Base-by-base conservation (phyloP, 1,284 basidiomycete species). In the Xanthoconium separans region DNA sequence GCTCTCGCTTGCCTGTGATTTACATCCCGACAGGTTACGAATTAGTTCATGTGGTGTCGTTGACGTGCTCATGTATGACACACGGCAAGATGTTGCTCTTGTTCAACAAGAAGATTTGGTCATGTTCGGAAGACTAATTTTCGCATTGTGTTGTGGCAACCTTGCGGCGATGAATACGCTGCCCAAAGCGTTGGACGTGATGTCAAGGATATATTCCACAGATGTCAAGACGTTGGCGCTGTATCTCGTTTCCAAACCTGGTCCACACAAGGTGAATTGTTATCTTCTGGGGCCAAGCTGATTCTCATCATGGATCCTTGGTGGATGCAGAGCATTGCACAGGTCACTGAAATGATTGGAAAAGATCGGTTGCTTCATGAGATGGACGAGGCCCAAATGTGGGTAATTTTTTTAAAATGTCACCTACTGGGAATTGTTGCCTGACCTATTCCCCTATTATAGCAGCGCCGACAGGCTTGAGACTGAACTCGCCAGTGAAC, bases 81-180 rank as follows among this genome's bases (percentile, higher is more conserved):
- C 82, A 1, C 79, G 77, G 16, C 82, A 85, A 57, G 85, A 90
- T 47, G 66, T 85, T 8, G 62, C 74, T 5, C 62, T 80, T 3
- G 75, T 85, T 51, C 91, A 94, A 75, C 91, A 93, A 74, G 95
- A 98, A 59, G 96, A 99, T 66, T 73, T 98, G 18, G 75, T 84
- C 43, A 85, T 90, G 73, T 87, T 99, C 56, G 97, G 95, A 20
- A 84, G 88, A 55, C 77, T 99, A 11, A 75, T 99, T 56, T 81
- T 96, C 55, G 78, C 85, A n/a, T 73, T 98, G 46, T 89, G 89
- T 58, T 91, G 89, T 64, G 78, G 80, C 58, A 89, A 80, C 55
- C 67, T 80, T 22, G 73, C 77, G 11, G 88, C 86, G 5, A 79
- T 81, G 7, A 79, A 73, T 59, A 85, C 87, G 58, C 75, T 90